Conservation (phyloP, 306 rosid species). For the Acacia acuminata region DNA sequence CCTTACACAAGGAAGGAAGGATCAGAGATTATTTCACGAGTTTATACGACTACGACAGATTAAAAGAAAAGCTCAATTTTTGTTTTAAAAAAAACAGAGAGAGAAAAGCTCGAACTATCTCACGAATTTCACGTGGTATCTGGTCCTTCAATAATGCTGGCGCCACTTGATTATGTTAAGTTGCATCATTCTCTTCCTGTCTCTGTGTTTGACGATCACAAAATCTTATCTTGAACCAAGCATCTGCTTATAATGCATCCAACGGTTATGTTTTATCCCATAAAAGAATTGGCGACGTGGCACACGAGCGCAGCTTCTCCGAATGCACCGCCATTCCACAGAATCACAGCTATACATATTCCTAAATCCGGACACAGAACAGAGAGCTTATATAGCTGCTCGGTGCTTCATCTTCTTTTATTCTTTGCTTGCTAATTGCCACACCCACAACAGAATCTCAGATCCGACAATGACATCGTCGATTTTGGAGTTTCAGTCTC, state of each 20-base stretch:
- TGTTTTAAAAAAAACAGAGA: too few relatives aligned
- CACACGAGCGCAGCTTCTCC: background rate
- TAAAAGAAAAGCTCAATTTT: background rate
- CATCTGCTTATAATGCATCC: conserved; percentile 9
- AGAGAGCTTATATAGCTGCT: background rate
- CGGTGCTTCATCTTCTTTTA: background rate
- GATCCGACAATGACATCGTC: conserved; percentile 47
- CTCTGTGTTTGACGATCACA: background rate
- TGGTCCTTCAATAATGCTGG: background rate
- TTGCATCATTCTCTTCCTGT: background rate
- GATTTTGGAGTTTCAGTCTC: conserved; percentile 15
- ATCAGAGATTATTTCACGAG: background rate
- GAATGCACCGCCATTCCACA: conserved; percentile 28
- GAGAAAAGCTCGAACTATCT: background rate
- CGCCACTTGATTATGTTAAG: background rate
- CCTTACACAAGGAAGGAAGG: background rate
- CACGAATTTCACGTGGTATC: background rate
- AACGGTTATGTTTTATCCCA: background rate
- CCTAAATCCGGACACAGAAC: background rate
- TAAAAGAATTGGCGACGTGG: conserved; percentile 10
- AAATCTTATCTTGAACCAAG: background rate
- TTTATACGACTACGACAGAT: background rate
- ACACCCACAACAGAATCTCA: background rate
- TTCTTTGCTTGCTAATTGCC: background rate
- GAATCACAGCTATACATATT: conserved; percentile 3